Evolutionary conservation across 2,329 filamentous ascomycete genomes (phyloP), one percentile per base, ranked within the genome.

Genomic region (Fusarium praegraminearum): DNA sequence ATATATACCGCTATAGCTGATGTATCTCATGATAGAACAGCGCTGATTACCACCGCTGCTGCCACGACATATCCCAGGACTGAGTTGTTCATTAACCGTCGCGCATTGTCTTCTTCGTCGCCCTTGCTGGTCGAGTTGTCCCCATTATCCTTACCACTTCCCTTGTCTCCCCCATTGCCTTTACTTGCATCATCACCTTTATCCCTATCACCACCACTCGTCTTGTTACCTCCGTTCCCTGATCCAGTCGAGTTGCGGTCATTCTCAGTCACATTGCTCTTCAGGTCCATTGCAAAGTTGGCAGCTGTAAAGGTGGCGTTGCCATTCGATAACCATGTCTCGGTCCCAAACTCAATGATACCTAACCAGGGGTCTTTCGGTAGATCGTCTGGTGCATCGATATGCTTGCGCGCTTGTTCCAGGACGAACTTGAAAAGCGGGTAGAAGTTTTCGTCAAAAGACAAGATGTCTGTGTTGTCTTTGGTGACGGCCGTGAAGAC

Each of bases 251-350:
- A 57, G 18, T 60, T 49, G 16, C 22, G 30, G 24, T 56, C 26
- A 16, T 24, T 59, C 7, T 50, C 28, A 0, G 51, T 61, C 12
- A 41, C 41, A 1, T 64, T 57, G 0, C 60, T 62, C 9, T 71
- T 65, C 6, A 74, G 24, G 10, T 59, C 32, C 73, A 75, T 75
- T 3, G 35, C 58, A 33, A 74, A 75, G 24, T 75, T 71, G 1
- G 73, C 71, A 8, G 73, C 71, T 10, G 70, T 75, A 6, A 75
- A 75, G 0, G 73, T 75, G 0, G 73, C 73, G 22, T 75, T 75
- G 2, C 71, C 73, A 1, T 60, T 52, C 0, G 73, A 75, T 12
- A 70, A 43, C 73, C 73, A 75, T 2, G 73, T 75, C 26, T 75
- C 73, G 0, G 73, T 67, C 2, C 73, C 73, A 9, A 75, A 75